Conservation (phyloP, 352 stramenopile genomes). For the Pythium utonaiense region DNA sequence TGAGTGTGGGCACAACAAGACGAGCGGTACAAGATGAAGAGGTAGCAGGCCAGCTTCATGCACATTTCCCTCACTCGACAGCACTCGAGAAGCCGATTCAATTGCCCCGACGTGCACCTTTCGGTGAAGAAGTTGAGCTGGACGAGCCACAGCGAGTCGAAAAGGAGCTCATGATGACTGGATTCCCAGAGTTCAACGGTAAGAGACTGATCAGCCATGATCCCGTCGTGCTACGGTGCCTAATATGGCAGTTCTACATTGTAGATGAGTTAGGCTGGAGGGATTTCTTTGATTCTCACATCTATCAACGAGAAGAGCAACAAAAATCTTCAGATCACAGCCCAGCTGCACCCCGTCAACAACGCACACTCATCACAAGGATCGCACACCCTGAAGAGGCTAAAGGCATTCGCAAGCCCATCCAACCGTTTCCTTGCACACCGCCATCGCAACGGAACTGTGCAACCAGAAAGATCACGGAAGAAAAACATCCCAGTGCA, state of each 20-base stretch:
- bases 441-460: neutral
- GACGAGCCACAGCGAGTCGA: neutral
- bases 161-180: conserved; percentile 29
- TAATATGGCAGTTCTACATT: conserved; percentile 1
- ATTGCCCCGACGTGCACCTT: neutral
- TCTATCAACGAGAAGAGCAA: conserved; percentile 29
- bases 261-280: conserved; percentile 43
- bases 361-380: conserved; percentile 5
- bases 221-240: no score
- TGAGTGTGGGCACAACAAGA: no score
- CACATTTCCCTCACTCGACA: no score
- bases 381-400: neutral
- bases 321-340: conserved; percentile 19
- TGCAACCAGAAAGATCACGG: neutral
- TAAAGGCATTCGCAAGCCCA: neutral
- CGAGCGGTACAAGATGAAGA: no score
- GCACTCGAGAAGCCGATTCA: neutral
- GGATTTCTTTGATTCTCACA: conserved; percentile 48
- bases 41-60: no score
- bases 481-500: neutral
- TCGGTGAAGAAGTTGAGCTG: neutral
- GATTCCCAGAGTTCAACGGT: conserved; percentile 44
- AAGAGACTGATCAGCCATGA: no score
- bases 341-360: neutral
- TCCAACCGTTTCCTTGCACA: neutral